phyloP scores from a whole-genome alignment of 208 protist genomes.

The Trichomonas gallinae region DNA sequence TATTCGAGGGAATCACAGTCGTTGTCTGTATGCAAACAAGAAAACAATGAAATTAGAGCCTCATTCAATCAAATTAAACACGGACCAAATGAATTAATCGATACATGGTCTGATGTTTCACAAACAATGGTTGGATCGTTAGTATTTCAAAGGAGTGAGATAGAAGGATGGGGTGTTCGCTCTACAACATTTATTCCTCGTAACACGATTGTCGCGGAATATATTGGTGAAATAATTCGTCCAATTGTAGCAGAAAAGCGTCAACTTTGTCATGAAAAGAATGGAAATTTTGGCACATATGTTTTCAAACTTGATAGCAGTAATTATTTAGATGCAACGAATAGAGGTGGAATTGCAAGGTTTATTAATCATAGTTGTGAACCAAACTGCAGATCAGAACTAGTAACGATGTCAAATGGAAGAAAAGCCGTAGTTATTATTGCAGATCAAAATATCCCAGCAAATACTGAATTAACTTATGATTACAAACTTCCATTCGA shows the following conservation, averaged over 20 bases:
- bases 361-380: neutral
- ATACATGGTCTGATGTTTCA: neutral
- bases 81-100: neutral
- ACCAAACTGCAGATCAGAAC: neutral
- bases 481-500: neutral
- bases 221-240: neutral
- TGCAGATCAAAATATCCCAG: neutral
- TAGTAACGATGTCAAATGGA: neutral
- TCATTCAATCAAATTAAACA: neutral
- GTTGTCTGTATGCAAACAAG: neutral
- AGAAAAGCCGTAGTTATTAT: neutral
- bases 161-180: conserved; percentile 9
- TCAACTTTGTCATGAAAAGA: neutral
- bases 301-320: neutral
- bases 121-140: neutral
- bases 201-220: neutral
- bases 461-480: neutral
- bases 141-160: conserved; percentile 7
- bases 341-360: neutral
- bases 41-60: neutral
- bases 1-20: neutral
- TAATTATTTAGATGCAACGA: neutral
- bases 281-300: neutral
- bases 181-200: neutral
- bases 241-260: neutral